phyloP scores from a whole-genome alignment of 257 asterid genomes.

The Pogostemon cablin region DNA sequence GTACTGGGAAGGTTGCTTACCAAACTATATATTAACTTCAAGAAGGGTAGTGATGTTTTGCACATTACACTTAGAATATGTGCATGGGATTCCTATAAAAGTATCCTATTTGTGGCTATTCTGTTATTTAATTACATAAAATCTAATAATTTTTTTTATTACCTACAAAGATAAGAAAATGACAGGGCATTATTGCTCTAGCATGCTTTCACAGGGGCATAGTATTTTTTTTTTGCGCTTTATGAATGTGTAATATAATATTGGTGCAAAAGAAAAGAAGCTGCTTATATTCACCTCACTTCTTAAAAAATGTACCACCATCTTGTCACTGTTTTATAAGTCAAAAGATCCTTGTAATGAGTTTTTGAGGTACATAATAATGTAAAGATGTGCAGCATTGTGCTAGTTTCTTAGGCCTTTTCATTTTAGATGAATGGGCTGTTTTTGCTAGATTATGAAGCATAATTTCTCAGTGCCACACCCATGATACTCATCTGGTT shows the following conservation, averaged over 20 bases:
- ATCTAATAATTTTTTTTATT: background rate
- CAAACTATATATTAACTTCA: constrained; percentile 1
- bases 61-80: background rate
- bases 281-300: background rate
- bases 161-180: background rate
- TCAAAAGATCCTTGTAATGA: background rate
- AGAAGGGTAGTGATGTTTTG: background rate
- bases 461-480: background rate
- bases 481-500: constrained; percentile 5
- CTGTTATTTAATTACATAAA: background rate
- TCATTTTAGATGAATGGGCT: background rate
- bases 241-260: background rate
- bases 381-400: constrained; percentile 9
- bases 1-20: background rate
- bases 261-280: background rate
- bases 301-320: constrained; percentile 4
- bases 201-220: background rate
- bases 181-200: background rate
- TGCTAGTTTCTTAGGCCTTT: constrained; percentile 21
- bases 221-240: background rate
- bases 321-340: background rate
- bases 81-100: constrained; percentile 11
- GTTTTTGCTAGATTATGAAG: background rate
- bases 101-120: background rate
- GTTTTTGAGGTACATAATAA: background rate